Base-by-base conservation (phyloP, 805 yeast genomes). In the Ogataea nitratoaversa region DNA sequence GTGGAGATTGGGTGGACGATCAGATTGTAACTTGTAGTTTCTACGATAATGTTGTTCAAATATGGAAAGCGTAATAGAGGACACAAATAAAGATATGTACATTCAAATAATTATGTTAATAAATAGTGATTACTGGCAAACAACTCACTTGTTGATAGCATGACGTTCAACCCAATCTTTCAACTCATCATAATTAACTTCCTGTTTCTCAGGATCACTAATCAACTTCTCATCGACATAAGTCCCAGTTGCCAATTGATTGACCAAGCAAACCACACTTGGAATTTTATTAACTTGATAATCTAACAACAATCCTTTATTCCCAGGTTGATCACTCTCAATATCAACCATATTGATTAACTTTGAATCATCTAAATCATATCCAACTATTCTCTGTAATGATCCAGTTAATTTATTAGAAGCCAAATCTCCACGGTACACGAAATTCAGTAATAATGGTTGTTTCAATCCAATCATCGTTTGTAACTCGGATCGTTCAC, bases 11-110 rank as follows among this genome's bases (percentile, higher is more conserved):
- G 95, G 68, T 68, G 4, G 77, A 70, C 6, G 59, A 60, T 1
- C 50, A 59, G 4, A 75, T 84, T 7, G 83, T 78, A 3, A 89
- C 96, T 1, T 91, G 97, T 59, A 88, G 96, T 40, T 91, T 91
- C 60, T 91, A 91, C 65, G 99, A 91, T 60, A 76, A 76, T 40
- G 77, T 84, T 16, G 72, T 91, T 2, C 96, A 90, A 47, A 59
- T 72, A 23, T 91, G 98, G 98, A 41, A 55, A 7, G 49, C 43
- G 22, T 29, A 24, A 25, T 12, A 19, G 23, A 23, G 6, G 17
- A 18, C 19, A 19, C 11, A 31, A 11, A 18, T 12, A 31, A 11
- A 18, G 14, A 19, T 31, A 12, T 31, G 17, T 34, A 14, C 13
- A 8, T 22, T 8, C 11, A 22, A 8, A 22, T 22, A 34, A 8